phyloP scores from a whole-genome alignment of 306 rosid species.

The Vigna nakashimae region DNA sequence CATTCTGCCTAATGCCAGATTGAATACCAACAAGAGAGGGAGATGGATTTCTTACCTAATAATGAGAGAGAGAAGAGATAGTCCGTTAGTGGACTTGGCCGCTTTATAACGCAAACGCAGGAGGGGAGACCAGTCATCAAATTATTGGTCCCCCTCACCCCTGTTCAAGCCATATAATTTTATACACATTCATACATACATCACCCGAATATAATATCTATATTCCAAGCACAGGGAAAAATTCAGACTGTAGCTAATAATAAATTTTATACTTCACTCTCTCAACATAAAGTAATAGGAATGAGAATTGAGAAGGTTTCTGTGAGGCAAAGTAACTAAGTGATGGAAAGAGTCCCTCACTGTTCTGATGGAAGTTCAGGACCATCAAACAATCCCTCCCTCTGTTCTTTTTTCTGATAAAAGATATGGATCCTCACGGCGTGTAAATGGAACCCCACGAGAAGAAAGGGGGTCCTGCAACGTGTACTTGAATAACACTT shows the following conservation, averaged over 20 bases:
- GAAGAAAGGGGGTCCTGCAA: constrained; percentile 50
- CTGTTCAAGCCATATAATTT: neutral
- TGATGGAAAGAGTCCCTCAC: constrained; percentile 10
- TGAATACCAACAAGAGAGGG: constrained; percentile 66
- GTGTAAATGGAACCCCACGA: constrained; percentile 38
- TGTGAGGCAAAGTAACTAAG: neutral
- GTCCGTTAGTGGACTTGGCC: constrained; percentile 46
- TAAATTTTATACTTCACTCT: neutral
- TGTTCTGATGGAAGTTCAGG: neutral
- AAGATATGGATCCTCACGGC: constrained; percentile 25
- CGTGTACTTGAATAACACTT: constrained; percentile 65
- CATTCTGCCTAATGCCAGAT: constrained; percentile 52
- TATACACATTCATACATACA: neutral
- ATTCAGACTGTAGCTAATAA: constrained; percentile 1
- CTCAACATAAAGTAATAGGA: neutral
- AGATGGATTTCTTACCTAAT: constrained; percentile 53
- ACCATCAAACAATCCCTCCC: neutral
- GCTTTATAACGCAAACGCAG: constrained; percentile 62
- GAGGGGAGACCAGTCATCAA: constrained; percentile 70
- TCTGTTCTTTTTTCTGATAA: constrained; percentile 3
- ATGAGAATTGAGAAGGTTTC: constrained; percentile 2
- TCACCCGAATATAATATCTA: constrained; percentile 21
- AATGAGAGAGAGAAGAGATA: constrained; percentile 46
- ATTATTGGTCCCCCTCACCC: constrained; percentile 53
- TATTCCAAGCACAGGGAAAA: neutral